These are phyloP conservation scores for Diddensiella transvaalensis DNA, from an alignment of 805 yeast species.

Conservation along the genomic window DNA sequence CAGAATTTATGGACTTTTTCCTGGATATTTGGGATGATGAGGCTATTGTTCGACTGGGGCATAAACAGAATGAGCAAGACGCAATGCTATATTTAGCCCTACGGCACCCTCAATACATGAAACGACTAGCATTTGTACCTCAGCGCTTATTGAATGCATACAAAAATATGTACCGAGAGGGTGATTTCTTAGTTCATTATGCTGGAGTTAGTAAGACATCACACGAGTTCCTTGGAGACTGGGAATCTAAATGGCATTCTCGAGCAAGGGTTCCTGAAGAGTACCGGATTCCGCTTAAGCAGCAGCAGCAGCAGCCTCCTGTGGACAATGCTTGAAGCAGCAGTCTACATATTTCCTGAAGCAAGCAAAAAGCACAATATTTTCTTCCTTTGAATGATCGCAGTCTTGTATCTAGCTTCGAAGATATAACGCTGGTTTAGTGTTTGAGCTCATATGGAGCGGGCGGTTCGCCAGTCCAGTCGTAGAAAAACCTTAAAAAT, in stretches of 20 bases:
- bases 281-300: not conserved
- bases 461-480: too few species aligned
- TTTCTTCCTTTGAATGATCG: too few species aligned
- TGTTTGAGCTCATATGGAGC: too few species aligned
- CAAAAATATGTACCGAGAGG: slow-evolving; percentile 16
- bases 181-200: slow-evolving; percentile 32
- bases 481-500: too few species aligned
- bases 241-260: slow-evolving; percentile 4
- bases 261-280: slow-evolving; percentile 5
- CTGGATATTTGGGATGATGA: slow-evolving; percentile 32
- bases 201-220: slow-evolving; percentile 25
- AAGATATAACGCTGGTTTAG: too few species aligned
- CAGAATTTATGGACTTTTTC: slow-evolving; percentile 22
- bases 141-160: slow-evolving; percentile 32
- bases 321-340: not conserved
- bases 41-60: slow-evolving; percentile 12
- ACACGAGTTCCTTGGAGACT: not conserved
- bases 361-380: too few species aligned
- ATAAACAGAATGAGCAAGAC: slow-evolving; percentile 24
- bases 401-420: too few species aligned
- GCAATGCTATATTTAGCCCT: slow-evolving; percentile 20
- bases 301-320: not conserved
- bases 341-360: too few species aligned
- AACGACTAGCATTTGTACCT: slow-evolving; percentile 30
- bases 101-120: slow-evolving; percentile 19